Conservation (phyloP, 164 flowering plant species). For the Vitis amurensis region DNA sequence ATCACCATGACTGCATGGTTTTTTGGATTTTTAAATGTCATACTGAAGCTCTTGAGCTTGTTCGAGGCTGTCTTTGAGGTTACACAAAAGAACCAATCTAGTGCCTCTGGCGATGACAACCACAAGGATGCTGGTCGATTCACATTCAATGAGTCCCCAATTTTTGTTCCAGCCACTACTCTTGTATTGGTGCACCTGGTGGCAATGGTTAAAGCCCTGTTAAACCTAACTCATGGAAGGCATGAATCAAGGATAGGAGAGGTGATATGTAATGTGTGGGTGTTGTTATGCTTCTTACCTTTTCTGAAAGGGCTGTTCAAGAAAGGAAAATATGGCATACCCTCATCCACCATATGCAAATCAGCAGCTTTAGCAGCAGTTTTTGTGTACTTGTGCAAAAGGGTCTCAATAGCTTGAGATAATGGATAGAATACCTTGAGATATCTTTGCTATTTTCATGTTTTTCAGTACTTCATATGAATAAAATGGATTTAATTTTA, state of each 20-base stretch:
- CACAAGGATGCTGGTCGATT: conserved; percentile 22
- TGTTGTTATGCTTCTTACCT: conserved; percentile 41
- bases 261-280: conserved; percentile 34
- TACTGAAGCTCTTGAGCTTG: conserved; percentile 40
- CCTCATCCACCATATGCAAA: conserved; percentile 38
- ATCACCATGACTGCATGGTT: conserved; percentile 31
- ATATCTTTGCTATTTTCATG: no score
- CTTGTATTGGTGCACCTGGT: conserved; percentile 37
- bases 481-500: no score
- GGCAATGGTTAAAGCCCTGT: conserved; percentile 23
- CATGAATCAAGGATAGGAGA: conserved; percentile 37
- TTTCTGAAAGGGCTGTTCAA: conserved; percentile 50
- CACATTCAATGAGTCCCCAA: conserved; percentile 46
- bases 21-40: conserved; percentile 29
- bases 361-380: conserved; percentile 31
- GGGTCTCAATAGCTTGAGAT: background rate
- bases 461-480: no score
- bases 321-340: conserved; percentile 63
- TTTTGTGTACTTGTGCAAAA: conserved; percentile 26
- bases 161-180: conserved; percentile 38
- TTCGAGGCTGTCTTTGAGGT: conserved; percentile 47
- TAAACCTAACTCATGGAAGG: conserved; percentile 2
- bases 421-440: no score
- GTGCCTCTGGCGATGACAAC: background rate
- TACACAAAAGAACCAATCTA: conserved; percentile 37